A percentile compares a stretch with the other conserved stretches of the same genome.
Conservation (phyloP, 2,329 filamentous ascomycete species). For the Ascosphaera pollenicola region DNA sequence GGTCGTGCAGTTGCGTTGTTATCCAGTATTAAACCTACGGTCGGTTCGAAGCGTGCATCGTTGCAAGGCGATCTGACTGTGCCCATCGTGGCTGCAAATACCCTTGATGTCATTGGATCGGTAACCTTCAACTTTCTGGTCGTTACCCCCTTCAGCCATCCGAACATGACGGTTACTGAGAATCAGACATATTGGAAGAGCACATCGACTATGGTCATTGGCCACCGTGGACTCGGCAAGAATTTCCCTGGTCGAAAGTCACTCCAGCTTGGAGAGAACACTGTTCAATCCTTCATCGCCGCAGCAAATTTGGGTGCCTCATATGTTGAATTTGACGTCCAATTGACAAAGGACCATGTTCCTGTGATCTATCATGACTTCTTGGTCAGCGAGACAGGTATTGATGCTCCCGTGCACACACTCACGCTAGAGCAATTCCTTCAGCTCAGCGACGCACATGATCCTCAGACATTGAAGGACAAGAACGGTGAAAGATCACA, state of each 20-base stretch:
- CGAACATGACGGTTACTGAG: conserved; percentile 78
- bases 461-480: conserved; percentile 13
- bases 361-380: conserved; percentile 99
- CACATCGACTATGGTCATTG: conserved; percentile 64
- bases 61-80: conserved; percentile 83
- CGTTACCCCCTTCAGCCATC: conserved; percentile 83
- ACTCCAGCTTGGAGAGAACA: conserved; percentile 90
- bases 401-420: conserved; percentile 89
- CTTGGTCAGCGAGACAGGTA: conserved; percentile 88
- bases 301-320: conserved; percentile 75
- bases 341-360: conserved; percentile 95
- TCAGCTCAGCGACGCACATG: conserved; percentile 46
- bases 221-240: conserved; percentile 63
- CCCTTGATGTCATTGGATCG: conserved; percentile 72
- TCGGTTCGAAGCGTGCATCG: conserved; percentile 74
- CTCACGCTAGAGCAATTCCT: conserved; percentile 90
- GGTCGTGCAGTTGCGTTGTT: conserved; percentile 76
- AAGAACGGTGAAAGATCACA: conserved; percentile 6
- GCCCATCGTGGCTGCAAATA: conserved; percentile 64
- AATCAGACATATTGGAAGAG: conserved; percentile 95
- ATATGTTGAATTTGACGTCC: conserved; percentile 65
- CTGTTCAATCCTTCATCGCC: conserved; percentile 83
- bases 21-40: conserved; percentile 59
- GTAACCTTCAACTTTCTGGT: conserved; percentile 96
- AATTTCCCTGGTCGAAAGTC: conserved; percentile 68